Conservation (phyloP, 306 rosid genomes). For the Leucaena leucocephala region DNA sequence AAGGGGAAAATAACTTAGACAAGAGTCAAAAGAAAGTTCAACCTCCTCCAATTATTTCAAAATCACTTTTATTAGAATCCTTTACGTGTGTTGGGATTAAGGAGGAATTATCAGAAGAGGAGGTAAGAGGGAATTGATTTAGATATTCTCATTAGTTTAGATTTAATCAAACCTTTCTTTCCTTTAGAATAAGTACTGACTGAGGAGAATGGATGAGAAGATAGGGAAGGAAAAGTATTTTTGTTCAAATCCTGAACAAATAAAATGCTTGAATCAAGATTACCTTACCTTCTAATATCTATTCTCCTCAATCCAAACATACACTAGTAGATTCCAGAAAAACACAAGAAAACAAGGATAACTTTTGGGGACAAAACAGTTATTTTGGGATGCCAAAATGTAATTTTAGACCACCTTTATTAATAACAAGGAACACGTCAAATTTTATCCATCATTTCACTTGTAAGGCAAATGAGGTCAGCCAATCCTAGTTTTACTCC, state of each 20-base stretch:
- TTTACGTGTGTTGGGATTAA: background rate
- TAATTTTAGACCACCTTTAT: constrained; percentile 17
- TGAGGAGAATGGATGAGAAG: background rate
- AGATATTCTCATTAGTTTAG: background rate
- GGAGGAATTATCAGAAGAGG: background rate
- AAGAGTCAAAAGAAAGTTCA: constrained; percentile 3
- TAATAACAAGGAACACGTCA: constrained; percentile 8
- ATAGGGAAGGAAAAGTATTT: background rate
- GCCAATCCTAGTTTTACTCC: background rate
- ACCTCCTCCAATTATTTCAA: background rate
- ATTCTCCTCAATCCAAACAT: constrained; percentile 1
- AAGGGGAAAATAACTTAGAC: constrained; percentile 6
- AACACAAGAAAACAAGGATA: background rate
- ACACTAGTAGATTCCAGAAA: constrained; percentile 10
- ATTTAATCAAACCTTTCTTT: background rate
- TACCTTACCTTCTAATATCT: background rate
- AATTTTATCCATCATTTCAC: constrained; percentile 17
- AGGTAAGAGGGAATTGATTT: background rate
- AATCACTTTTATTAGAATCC: constrained; percentile 2
- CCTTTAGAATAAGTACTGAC: background rate
- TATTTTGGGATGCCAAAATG: background rate
- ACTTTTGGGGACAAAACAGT: background rate
- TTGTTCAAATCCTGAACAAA: background rate
- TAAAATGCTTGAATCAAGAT: background rate
- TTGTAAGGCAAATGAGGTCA: constrained; percentile 15